Conservation (phyloP, 2,329 filamentous ascomycete species). For the Fusarium sp. region DNA sequence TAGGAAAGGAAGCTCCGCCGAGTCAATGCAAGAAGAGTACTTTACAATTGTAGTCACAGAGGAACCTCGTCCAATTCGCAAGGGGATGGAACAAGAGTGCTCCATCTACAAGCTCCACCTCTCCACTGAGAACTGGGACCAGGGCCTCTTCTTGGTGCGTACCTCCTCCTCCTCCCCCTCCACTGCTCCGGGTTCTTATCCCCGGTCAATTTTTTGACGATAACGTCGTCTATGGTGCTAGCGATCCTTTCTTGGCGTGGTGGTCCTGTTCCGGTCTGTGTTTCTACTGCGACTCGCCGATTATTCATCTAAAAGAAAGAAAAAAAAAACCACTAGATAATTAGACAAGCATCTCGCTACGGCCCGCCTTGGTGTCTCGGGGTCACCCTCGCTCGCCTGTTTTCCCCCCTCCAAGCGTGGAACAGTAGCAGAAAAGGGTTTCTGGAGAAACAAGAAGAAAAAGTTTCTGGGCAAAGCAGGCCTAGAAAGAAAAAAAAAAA, state of each 20-base stretch:
- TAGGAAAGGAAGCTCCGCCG: background rate
- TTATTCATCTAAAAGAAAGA: background rate
- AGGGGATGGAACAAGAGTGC: slow-evolving; percentile 9
- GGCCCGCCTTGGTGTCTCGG: slow-evolving; percentile 34
- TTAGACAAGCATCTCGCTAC: slow-evolving; percentile 23
- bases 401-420: slow-evolving; percentile 8
- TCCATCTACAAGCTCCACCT: slow-evolving; percentile 4
- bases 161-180: slow-evolving; percentile 2
- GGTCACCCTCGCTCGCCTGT: slow-evolving; percentile 9
- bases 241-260: background rate
- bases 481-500: background rate
- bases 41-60: background rate
- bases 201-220: slow-evolving; percentile 6
- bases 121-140: background rate
- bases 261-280: background rate
- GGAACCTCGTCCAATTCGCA: background rate
- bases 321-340: background rate
- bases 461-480: background rate
- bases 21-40: slow-evolving; percentile 4
- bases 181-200: slow-evolving; percentile 13
- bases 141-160: slow-evolving; percentile 12
- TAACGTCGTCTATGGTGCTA: background rate
- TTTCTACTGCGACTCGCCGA: background rate
- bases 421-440: background rate
- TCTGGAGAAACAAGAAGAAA: background rate